These are phyloP conservation scores for Rubus parviflorus DNA, from an alignment of 306 rosid species.

Conservation along the genomic window DNA sequence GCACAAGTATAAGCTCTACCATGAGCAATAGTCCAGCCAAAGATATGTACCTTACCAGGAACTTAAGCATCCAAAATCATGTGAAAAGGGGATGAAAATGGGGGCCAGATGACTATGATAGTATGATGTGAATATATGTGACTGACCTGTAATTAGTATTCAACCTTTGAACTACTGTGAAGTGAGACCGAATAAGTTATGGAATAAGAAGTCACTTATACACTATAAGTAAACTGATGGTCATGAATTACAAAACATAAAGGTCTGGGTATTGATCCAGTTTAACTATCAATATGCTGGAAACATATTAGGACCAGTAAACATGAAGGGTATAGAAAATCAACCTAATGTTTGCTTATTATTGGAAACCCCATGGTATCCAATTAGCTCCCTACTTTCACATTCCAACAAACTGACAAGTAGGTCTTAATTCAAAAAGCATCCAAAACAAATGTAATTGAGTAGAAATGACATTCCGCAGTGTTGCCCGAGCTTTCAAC, in stretches of 20 bases:
- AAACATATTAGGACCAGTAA: neutral
- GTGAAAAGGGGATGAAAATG: neutral
- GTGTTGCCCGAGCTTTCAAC: neutral
- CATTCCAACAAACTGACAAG: slow-evolving; percentile 3
- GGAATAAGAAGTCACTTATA: neutral
- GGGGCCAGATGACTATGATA: neutral
- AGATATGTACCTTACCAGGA: neutral
- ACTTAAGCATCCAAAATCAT: neutral
- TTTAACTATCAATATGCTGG: neutral
- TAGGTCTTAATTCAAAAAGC: neutral
- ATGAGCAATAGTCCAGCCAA: neutral
- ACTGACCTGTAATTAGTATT: neutral
- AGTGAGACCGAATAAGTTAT: neutral
- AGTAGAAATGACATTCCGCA: slow-evolving; percentile 3
- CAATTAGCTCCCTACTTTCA: slow-evolving; percentile 1
- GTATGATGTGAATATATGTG: no score
- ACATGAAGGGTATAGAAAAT: neutral
- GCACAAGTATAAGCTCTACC: slow-evolving; percentile 6
- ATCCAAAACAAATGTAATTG: neutral
- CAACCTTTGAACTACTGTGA: neutral
- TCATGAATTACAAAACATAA: neutral
- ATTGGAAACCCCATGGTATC: neutral
- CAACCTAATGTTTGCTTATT: neutral
- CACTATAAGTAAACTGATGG: neutral
- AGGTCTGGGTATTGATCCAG: neutral